Evolutionary conservation across 1,139 yeast genomes (phyloP).

Genomic region (Kodamaea plutei): DNA sequence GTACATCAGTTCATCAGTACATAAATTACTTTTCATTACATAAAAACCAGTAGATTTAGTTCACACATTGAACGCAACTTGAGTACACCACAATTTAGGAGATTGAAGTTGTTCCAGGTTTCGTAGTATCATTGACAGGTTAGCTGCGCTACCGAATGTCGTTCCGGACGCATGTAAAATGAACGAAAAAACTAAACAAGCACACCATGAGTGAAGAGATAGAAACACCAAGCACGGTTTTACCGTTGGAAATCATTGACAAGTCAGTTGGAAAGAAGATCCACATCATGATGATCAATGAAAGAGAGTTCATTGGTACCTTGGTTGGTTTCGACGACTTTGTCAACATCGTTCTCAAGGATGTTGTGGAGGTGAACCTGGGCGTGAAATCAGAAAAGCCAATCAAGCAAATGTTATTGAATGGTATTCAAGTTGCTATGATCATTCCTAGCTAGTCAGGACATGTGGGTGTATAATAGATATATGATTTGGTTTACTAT

Average conservation of each 20-base stretch:
- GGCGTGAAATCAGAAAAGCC: conserved; percentile 36
- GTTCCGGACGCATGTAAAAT: no score
- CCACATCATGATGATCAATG: conserved; percentile 72
- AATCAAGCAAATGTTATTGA: conserved; percentile 68
- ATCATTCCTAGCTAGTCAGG: conserved; percentile 23
- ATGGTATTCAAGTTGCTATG: conserved; percentile 90
- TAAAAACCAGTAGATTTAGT: no score
- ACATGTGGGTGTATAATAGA: conserved; percentile 1
- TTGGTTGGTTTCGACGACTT: conserved; percentile 92
- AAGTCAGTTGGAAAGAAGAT: conserved; percentile 78
- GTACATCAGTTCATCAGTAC: no score
- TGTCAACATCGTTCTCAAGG: conserved; percentile 85
- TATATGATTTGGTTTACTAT: not conserved
- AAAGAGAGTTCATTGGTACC: conserved; percentile 78
- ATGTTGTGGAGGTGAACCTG: conserved; percentile 59
- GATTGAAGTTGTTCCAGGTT: no score
- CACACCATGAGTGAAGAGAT: conserved; percentile 10
- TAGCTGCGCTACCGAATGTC: no score
- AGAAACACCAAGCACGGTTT: conserved; percentile 23
- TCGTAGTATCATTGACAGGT: no score
- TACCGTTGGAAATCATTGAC: conserved; percentile 86
- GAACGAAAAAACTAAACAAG: no score
- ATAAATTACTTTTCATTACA: no score
- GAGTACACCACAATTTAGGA: no score
- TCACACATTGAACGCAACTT: no score